Conservation (phyloP, 768 basidiomycete genomes). For the Rhizopogon rudus region DNA sequence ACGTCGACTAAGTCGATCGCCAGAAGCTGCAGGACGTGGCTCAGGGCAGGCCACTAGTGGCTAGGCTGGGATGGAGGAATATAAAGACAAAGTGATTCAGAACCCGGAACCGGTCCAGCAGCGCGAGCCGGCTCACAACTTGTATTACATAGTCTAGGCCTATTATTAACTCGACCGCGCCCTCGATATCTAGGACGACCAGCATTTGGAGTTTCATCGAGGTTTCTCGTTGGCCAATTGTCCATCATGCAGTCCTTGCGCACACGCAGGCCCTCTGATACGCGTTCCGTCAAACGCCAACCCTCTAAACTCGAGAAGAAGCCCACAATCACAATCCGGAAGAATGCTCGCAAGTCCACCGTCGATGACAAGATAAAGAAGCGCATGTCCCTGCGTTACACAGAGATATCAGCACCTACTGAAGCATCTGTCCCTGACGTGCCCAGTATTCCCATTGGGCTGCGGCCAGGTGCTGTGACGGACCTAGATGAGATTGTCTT, state of each 20-base stretch:
- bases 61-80: too few species aligned
- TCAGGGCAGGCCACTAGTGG: background rate
- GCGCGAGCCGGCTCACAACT: background rate
- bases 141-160: too few species aligned
- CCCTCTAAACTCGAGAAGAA: conserved; percentile 27
- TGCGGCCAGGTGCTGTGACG: conserved; percentile 30
- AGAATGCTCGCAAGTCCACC: conserved; percentile 41
- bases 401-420: conserved; percentile 74
- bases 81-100: background rate
- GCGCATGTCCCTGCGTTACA: conserved; percentile 93
- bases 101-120: background rate
- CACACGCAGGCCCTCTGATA: conserved; percentile 44
- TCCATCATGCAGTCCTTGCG: conserved; percentile 51
- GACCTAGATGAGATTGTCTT: conserved; percentile 47
- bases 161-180: too few species aligned
- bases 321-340: conserved; percentile 16
- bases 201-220: background rate
- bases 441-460: conserved; percentile 48
- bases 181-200: background rate
- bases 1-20: conserved; percentile 1
- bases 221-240: background rate
- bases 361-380: conserved; percentile 93
- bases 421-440: conserved; percentile 50
- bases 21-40: background rate
- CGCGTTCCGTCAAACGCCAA: conserved; percentile 30